Base-by-base conservation (phyloP, 1,284 basidiomycete species). In the Prillingera fragicola region DNA sequence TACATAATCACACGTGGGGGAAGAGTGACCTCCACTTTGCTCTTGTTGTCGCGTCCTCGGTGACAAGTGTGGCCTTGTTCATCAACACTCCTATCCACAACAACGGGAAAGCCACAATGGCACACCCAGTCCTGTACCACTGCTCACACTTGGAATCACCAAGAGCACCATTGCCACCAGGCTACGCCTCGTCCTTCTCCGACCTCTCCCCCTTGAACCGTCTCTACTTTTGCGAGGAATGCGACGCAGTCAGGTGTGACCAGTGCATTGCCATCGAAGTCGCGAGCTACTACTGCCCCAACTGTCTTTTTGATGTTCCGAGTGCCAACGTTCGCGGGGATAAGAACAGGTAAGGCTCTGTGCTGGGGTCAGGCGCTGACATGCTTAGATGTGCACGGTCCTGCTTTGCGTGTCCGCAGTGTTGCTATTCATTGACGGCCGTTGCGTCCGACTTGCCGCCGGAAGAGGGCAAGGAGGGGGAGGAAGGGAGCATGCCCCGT, bases 251-350 rank as follows among this genome's bases (percentile, higher is more conserved):
- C 32, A 76, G 91, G 43, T 99, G 95, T 65, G 85, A 92, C 63
- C 80, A 83, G 55, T 98, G 95, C 60, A 87, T 95, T 8, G 80
- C 83, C 5, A 75, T 88, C 40, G 95, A 99, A 77, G 84, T 97
- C 63, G 87, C 88, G 63, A 87, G 87, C 41, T 97, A 96, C 71
- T 97, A 88, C 67, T 99, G 95, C 64, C 95, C 95, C 18, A 92
- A 94, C 68, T 99, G 95, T 67, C 77, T 97, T n/a, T 98, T 98
- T 68, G 95, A 98, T 62, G 94, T 98, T 4, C 95, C 94, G 0
- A 87, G 85, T 60, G 91, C 95, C 3, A 94, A 88, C 61, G 91
- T 98, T 8, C 79, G 92, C 50, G 88, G 84, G 7, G 92, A 98
- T 71, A 92, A 91, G 77, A 96, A 95, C 62, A 79, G 90, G 85